Base-by-base conservation (phyloP, 139 green algal genomes). In the Microglena sp. region DNA sequence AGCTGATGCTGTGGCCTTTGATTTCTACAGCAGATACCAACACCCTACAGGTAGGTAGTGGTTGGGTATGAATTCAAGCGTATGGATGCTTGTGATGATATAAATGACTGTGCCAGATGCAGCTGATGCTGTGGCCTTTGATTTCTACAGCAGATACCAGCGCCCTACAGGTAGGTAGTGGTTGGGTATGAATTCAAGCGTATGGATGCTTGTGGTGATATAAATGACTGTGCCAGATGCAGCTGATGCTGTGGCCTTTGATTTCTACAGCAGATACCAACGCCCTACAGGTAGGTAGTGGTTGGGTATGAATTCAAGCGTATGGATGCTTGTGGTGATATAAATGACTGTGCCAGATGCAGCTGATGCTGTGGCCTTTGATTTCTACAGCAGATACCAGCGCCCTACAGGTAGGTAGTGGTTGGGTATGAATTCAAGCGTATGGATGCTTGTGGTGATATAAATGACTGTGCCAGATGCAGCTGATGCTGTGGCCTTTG, bases 101-200 rank as follows among this genome's bases (percentile, higher is more conserved):
- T n/a, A n/a, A n/a, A n/a, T n/a, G n/a, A 56, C 66, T 4, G 28
- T 55, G 24, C 62, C 66, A 2, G 8, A 62, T 0, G 69, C 60
- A 2, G 58, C 64, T 2, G 83, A 94, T 30, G 55, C 79, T 5
- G 76, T 94, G 24, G 87, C 87, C 0, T 74, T 92, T 31, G 87
- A 94, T 68, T 94, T 84, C 35, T 94, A 94, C 77, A 87, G 72
- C 59, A 68, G 87, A 45, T 94, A 86, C 71, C 82, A 89, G 58
- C 73, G 87, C 2, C n/a, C n/a, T n/a, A n/a, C n/a, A n/a, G n/a
- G n/a, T n/a, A n/a, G n/a, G n/a, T n/a, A n/a, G n/a, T n/a, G n/a
- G n/a, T n/a, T n/a, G n/a, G n/a, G n/a, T n/a, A n/a, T n/a, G n/a
- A n/a, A n/a, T n/a, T n/a, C n/a, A n/a, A n/a, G n/a, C n/a, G n/a